Base-by-base conservation (phyloP, 179 eudicot genomes). In the Drosera spatulata region DNA sequence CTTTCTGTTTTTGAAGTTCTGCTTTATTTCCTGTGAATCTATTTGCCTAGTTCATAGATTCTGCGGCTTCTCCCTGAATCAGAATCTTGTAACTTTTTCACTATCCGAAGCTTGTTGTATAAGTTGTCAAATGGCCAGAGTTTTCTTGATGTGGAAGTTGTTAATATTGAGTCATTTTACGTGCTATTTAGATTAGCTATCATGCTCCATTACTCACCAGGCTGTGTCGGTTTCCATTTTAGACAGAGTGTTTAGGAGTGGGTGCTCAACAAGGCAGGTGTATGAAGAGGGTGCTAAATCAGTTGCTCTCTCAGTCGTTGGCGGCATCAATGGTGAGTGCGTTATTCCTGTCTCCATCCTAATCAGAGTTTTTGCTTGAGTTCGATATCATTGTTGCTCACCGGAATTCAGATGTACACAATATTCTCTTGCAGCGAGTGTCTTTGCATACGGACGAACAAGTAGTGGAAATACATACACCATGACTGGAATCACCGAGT, bases 391-490 rank as follows among this genome's bases (percentile, higher is more conserved):
- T n/a, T 4, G 55, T 14, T 3, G 7, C 7, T 51, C 33, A 51
- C 7, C 33, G 7, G 22, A n/a, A 51, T 51, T n/a, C 33, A 2
- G 7, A 48, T 22, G 33, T 22, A 22, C 33, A 22, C 33, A 22
- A 22, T 64, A 53, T 66, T 45, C 37, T 67, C 49, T 60, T 60
- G 53, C 77, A 88, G 96, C 96, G 39, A 91, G 85, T 68, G 84
- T 91, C 56, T 84, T 88, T 77, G 98, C 98, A 58, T 88, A 91
- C 62, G 98, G 96, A 46, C 98, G 85, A 71, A 91, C 98, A 48
- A 87, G 98, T 80, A 91, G 98, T 63, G 98, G 98, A 50, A 91
- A 91, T 69, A 91, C 98, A 51, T 91, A 65, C 68, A 91, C 98
- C 46, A 91, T 91, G 98, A 66, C 77, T 55, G 96, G 98, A 60